These are phyloP conservation scores for Cladosporium sp. DNA, from an alignment of 2,329 filamentous ascomycete genomes.

Conservation along the genomic window DNA sequence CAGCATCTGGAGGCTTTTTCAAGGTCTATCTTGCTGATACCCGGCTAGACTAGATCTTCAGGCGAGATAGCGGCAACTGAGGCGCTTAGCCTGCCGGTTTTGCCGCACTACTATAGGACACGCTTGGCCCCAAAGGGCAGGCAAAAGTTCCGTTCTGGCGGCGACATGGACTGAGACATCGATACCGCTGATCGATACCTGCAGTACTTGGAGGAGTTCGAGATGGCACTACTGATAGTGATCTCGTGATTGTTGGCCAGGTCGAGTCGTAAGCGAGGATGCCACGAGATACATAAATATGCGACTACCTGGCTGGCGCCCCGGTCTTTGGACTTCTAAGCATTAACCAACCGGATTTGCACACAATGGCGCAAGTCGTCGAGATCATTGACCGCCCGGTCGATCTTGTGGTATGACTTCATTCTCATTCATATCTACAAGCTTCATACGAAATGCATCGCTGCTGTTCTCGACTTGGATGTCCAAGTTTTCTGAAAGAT, in stretches of 20 bases:
- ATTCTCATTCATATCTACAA: neutral
- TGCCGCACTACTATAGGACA: neutral
- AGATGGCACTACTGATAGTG: neutral
- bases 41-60: no score
- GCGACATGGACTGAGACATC: neutral
- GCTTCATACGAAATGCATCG: no score
- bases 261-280: neutral
- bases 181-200: neutral
- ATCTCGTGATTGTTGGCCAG: neutral
- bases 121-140: neutral
- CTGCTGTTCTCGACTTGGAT: no score
- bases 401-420: constrained; percentile 26
- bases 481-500: no score
- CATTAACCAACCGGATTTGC: neutral
- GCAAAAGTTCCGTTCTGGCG: neutral
- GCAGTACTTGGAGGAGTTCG: neutral
- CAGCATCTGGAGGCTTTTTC: no score
- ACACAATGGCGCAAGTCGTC: constrained; percentile 25
- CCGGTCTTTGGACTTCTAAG: neutral
- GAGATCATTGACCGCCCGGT: constrained; percentile 32
- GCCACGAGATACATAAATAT: neutral
- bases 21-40: no score
- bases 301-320: no score
- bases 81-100: no score
- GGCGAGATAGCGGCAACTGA: no score